Evolutionary conservation across 768 basidiomycete species (phyloP).

Genomic region (Termitomyces sp.): DNA sequence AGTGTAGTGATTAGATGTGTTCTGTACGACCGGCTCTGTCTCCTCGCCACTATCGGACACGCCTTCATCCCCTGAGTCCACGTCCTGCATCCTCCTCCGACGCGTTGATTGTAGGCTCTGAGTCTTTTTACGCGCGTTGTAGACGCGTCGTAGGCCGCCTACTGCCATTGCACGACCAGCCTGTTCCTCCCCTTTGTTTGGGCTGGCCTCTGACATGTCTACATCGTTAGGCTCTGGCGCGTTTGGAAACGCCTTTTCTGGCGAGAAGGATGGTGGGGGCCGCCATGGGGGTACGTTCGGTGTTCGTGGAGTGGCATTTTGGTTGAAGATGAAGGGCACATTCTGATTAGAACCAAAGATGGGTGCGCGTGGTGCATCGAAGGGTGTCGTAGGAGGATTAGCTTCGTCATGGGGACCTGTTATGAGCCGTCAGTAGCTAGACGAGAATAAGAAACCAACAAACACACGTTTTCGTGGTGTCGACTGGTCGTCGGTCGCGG

Average conservation of each 20-base stretch:
- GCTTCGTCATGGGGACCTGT: constrained; percentile 41
- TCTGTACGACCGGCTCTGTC: constrained; percentile 37
- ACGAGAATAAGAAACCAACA: constrained; percentile 1
- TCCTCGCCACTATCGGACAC: constrained; percentile 50
- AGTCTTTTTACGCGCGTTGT: constrained; percentile 55
- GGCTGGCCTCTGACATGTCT: constrained; percentile 75
- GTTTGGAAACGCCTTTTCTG: constrained; percentile 57
- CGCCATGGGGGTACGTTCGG: constrained; percentile 62
- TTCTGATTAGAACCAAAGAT: constrained; percentile 65
- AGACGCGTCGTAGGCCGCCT: constrained; percentile 67
- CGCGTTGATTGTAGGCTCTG: constrained; percentile 22
- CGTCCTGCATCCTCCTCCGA: constrained; percentile 25
- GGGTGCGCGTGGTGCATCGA: constrained; percentile 38
- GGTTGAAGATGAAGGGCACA: constrained; percentile 71
- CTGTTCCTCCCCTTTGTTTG: constrained; percentile 45
- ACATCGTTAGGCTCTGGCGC: constrained; percentile 60
- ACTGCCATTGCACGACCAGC: constrained; percentile 52
- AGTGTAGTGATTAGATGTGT: constrained; percentile 78
- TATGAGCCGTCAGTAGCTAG: constrained; percentile 5
- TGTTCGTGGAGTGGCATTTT: constrained; percentile 37
- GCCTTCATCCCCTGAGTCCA: constrained; percentile 39
- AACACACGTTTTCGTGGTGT: constrained; percentile 70
- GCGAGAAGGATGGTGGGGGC: constrained; percentile 61
- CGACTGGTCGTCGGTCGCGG: constrained; percentile 38
- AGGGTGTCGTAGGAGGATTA: constrained; percentile 43